Evolutionary conservation across 73 alveolate genomes (phyloP), one percentile per base, ranked within the genome.

Genomic region (Paramecium sonneborni): DNA sequence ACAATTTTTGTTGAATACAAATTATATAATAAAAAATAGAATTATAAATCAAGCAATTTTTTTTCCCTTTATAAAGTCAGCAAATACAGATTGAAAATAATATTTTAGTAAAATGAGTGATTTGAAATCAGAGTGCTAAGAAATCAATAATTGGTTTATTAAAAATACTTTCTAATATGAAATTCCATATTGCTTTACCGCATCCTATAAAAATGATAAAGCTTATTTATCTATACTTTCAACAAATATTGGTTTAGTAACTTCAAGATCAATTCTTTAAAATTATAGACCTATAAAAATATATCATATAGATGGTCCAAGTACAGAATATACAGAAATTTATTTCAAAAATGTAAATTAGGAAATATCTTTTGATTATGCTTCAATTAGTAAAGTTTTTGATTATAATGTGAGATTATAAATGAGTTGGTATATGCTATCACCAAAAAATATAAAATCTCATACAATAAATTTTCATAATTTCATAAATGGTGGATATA

Each of bases 391-490:
- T 10, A 62, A 6, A 12, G 84, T 62, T 10, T 62, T 62, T 32
- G 44, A 62, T 26, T 62, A 62, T 62, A 62, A 62, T 62, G 84
- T 62, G 9, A 62, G 44, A 62, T 32, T 62, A 30, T 12, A 62
- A 62, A 62, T 62, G 84, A 62, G 84, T 35, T 72, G 86, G 86
- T 72, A 72, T 18, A 38, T 32, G 86, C n/a, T 72, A 6, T 23
- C 58, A 0, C 32, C 35, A 12, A 79, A 79, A 79, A 23, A 79
- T 43, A 38, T 41, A 9, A 79, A 39, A 14, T 28, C 44, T 8
- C 72, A 39, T 44, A 24, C 69, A 5, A 24, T 79, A 21, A 32
- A 28, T 41, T 24, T 79, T 41, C 44, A 79, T 21, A 39, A 79
- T 21, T 79, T 79, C 9, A 0, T 79, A 0, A 21, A 43, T 18